Evolutionary conservation across 768 basidiomycete species (phyloP), one percentile per base, ranked within the genome.

Genomic region (Suillus subaureus): DNA sequence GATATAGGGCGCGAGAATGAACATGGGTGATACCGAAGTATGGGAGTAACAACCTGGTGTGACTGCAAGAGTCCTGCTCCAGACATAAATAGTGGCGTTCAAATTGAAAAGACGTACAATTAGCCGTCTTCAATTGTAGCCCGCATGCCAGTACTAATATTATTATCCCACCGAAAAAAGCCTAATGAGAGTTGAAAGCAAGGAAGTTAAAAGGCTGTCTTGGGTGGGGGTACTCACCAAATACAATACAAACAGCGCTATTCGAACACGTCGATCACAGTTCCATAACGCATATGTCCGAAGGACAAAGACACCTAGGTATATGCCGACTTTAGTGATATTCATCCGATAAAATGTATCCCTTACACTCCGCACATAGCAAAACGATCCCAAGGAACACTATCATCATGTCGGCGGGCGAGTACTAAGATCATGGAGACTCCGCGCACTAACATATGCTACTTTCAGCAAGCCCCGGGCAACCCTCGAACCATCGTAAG

Each of bases 241-340:
- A 58, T 18, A 39, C 23, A 16, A 8, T 11, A 58, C 16, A 15
- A 16, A 58, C 5, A 58, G 2, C 23, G 37, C 56, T 6, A 16
- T 58, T 39, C 23, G 56, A 58, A 58, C 37, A 39, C 56, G 56
- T 58, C 37, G 56, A 39, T 58, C 23, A 26, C 23, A 15, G 37
- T 58, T 58, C 56, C 56, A 58, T 26, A 58, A 37, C 23, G 56
- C 37, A 39, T 39, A 58, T 8, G 56, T 58, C 39, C 56, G 37
- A 18, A 39, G 23, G 23, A 16, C 56, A 58, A 58, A 58, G 4
- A 58, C 11, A 39, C 15, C 56, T 58, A 39, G 33, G 35, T 23
- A 12, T 18, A 5, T 52, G 28, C 37, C 16, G 37, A 39, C n/a
- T 57, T 57, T 11, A 57, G 56, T 26, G 7, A 58, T 18, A 11